phyloP scores from a whole-genome alignment of 306 rosid species.

The Elaeagnus macrophylla region DNA sequence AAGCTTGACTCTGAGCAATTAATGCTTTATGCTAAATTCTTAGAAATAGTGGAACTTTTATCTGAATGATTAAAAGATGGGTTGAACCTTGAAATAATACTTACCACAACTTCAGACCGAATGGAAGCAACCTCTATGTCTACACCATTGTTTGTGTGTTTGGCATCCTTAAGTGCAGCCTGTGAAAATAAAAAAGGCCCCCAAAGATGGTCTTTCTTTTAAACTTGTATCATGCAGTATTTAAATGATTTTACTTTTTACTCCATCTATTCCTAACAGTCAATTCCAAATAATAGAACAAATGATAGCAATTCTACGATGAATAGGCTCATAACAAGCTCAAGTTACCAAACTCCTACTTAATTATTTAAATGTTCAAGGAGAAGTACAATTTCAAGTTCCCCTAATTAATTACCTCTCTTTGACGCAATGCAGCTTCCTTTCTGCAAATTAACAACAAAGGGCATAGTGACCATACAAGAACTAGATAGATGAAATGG shows the following conservation, averaged over 20 bases:
- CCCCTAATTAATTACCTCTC: slow-evolving; percentile 61
- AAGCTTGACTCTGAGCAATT: neutral
- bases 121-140: slow-evolving; percentile 56
- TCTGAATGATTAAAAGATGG: neutral
- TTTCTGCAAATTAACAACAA: slow-evolving; percentile 50
- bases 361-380: slow-evolving; percentile 12
- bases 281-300: neutral
- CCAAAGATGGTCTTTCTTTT: slow-evolving; percentile 2
- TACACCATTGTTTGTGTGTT: slow-evolving; percentile 54
- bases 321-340: neutral
- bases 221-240: neutral
- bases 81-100: slow-evolving; percentile 1
- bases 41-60: neutral
- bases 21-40: slow-evolving; percentile 4
- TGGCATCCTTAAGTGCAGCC: slow-evolving; percentile 83
- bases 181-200: slow-evolving; percentile 29
- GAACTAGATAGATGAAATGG: slow-evolving; percentile 13
- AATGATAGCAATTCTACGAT: neutral
- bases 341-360: neutral
- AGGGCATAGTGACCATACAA: slow-evolving; percentile 14
- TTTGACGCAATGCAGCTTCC: slow-evolving; percentile 81
- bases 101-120: slow-evolving; percentile 55
- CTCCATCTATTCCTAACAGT: neutral
- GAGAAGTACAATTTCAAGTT: slow-evolving; percentile 15
- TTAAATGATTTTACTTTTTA: neutral